phyloP scores from a whole-genome alignment of 2,329 filamentous ascomycete genomes.

The Trichoderma cornu-damae region DNA sequence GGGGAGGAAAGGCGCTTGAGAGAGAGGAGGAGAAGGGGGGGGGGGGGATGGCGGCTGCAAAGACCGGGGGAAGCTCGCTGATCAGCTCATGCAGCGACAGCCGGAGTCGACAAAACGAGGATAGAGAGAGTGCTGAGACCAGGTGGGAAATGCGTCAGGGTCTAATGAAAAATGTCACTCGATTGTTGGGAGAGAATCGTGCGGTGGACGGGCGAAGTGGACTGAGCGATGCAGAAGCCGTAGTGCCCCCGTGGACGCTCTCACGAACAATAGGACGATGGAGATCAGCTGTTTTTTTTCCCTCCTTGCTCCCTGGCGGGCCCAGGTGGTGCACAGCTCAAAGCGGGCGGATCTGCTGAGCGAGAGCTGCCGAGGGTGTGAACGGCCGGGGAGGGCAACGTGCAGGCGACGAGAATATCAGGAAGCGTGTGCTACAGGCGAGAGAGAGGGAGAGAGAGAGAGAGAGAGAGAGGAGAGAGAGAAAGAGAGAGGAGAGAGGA shows the following conservation, averaged over 20 bases:
- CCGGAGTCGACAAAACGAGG: conserved; percentile 4
- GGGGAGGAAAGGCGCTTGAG: conserved; percentile 10
- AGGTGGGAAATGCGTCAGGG: conserved; percentile 14
- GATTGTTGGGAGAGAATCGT: conserved; percentile 10
- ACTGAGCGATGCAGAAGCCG: conserved; percentile 15
- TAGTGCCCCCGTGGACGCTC: conserved; percentile 15
- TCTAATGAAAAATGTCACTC: conserved; percentile 8
- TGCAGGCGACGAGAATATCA: conserved; percentile 5
- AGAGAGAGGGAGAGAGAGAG: no score
- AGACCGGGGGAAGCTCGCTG: conserved; percentile 13
- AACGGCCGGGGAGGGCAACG: conserved; percentile 3
- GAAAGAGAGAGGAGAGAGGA: no score
- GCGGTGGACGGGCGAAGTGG: conserved; percentile 8
- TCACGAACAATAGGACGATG: conserved; percentile 11
- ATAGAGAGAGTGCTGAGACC: conserved; percentile 7
- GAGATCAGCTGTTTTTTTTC: conserved; percentile 17
- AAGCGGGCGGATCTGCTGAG: conserved; percentile 15
- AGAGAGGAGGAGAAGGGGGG: no score
- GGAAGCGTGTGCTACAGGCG: neutral
- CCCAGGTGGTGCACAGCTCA: neutral
- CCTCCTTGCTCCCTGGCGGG: conserved; percentile 1
- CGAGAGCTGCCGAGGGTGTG: conserved; percentile 9
- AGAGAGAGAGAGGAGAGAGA: no score
- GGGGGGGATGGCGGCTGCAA: neutral
- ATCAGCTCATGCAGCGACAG: conserved; percentile 18